Evolutionary conservation across 768 basidiomycete species (phyloP).

Genomic region (Holtermanniella nyarrowii): DNA sequence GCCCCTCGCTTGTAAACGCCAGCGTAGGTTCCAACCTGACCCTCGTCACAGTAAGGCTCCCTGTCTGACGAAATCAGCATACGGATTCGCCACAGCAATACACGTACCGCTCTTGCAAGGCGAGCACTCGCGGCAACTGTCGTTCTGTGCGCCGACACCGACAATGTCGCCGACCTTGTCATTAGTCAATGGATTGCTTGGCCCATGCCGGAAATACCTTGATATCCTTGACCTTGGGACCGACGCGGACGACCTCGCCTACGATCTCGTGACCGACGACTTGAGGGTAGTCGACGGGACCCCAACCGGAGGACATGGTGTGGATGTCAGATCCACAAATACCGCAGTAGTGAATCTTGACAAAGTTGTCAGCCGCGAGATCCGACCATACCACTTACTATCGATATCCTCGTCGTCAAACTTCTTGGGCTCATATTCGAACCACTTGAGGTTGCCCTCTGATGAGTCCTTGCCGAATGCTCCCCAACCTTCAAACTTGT

Average conservation of each 20-base stretch:
- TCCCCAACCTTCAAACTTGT: constrained; percentile 35
- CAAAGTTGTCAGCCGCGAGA: constrained; percentile 6
- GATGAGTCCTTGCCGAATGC: constrained; percentile 26
- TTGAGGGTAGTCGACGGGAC: constrained; percentile 22
- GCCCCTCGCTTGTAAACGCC: constrained; percentile 19
- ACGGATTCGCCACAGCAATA: background rate
- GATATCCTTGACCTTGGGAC: constrained; percentile 48
- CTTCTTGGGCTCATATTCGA: constrained; percentile 49
- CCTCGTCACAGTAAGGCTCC: constrained; percentile 21
- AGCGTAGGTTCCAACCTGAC: constrained; percentile 23
- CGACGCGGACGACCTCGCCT: constrained; percentile 48
- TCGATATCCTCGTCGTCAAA: constrained; percentile 52
- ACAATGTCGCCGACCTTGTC: constrained; percentile 51
- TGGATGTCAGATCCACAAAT: constrained; percentile 51
- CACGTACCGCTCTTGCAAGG: constrained; percentile 44
- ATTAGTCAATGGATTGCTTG: no score
- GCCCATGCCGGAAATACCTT: background rate
- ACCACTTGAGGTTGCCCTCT: constrained; percentile 31
- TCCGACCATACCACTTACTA: constrained; percentile 10
- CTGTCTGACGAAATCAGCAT: constrained; percentile 4
- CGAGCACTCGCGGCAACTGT: constrained; percentile 48
- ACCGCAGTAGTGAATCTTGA: constrained; percentile 35
- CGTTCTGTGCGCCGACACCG: constrained; percentile 49
- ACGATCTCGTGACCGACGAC: constrained; percentile 51
- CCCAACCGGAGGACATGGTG: constrained; percentile 45